These are phyloP conservation scores for Fistulifera pelliculosa DNA, from an alignment of 108 stramenopile species.

Conservation along the genomic window DNA sequence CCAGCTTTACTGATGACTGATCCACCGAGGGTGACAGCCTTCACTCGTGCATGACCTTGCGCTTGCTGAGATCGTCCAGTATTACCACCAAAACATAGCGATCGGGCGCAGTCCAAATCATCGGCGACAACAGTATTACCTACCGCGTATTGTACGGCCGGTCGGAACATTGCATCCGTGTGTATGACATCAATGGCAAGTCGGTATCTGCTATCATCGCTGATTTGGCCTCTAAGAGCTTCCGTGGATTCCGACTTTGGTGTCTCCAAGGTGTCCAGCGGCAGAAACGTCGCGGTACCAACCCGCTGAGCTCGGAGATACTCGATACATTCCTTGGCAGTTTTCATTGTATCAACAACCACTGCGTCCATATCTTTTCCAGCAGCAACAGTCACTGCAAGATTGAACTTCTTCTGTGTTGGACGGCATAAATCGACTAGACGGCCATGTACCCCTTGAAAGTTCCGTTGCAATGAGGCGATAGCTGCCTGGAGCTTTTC, in stretches of 20 bases:
- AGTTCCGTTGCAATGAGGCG: slow-evolving; percentile 70
- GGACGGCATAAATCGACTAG: slow-evolving; percentile 95
- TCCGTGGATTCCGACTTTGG: slow-evolving; percentile 70
- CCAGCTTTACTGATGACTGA: slow-evolving; percentile 94
- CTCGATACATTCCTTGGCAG: slow-evolving; percentile 87
- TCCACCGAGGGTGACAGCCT: slow-evolving; percentile 92
- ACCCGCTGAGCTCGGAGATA: slow-evolving; percentile 92
- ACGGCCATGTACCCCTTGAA: slow-evolving; percentile 90
- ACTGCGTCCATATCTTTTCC: slow-evolving; percentile 97
- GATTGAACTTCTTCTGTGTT: slow-evolving; percentile 78
- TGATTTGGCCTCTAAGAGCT: slow-evolving; percentile 78
- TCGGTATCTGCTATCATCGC: slow-evolving; percentile 64
- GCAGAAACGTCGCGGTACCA: slow-evolving; percentile 92
- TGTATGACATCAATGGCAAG: slow-evolving; percentile 86
- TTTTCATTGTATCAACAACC: slow-evolving; percentile 90
- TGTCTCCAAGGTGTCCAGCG: slow-evolving; percentile 82
- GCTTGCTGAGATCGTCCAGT: slow-evolving; percentile 14
- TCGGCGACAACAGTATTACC: slow-evolving; percentile 94
- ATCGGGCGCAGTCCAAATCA: slow-evolving; percentile 83
- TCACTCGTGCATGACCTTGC: slow-evolving; percentile 54
- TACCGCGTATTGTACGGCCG: slow-evolving; percentile 90
- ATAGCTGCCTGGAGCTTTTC: slow-evolving; percentile 69
- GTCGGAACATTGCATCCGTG: slow-evolving; percentile 61
- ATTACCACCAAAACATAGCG: slow-evolving; percentile 65
- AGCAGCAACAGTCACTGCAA: slow-evolving; percentile 94